Evolutionary conservation across 177 flowering plant species (phyloP).

Genomic region (Telopea speciosissima): DNA sequence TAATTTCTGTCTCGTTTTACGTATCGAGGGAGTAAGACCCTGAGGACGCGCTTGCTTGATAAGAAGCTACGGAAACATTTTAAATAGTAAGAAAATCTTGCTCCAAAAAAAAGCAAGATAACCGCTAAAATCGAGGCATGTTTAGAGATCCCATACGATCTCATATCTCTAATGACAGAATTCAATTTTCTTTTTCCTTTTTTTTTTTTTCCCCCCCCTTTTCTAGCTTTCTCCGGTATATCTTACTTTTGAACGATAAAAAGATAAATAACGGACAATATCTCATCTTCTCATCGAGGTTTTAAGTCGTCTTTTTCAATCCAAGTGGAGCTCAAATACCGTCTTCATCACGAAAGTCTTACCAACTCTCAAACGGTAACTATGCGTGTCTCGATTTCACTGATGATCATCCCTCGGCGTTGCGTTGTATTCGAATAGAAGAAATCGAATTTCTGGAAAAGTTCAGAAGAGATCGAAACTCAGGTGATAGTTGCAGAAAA

Average conservation of each 20-base stretch:
- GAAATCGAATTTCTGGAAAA: not conserved
- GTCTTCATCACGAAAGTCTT: not conserved
- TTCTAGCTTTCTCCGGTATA: not conserved
- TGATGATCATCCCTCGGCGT: not conserved
- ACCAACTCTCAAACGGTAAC: not conserved
- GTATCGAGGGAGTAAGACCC: not conserved
- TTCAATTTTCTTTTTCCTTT: not conserved
- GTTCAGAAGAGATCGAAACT: not conserved
- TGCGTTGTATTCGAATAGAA: not conserved
- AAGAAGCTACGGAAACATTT: not conserved
- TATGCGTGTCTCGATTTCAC: not conserved
- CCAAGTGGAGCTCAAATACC: not conserved
- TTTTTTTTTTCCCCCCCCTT: not conserved
- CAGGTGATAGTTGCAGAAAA: not conserved
- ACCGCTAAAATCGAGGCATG: not conserved
- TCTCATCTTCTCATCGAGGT: not conserved
- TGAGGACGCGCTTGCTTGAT: not conserved
- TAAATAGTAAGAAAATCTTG: not conserved
- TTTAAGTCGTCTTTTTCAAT: not conserved
- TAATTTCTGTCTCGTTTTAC: not conserved
- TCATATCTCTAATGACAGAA: not conserved
- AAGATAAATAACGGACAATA: not conserved
- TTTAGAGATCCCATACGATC: slow-evolving; percentile 1
- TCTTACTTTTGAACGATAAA: no score
- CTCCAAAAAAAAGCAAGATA: no score